Evolutionary conservation across 2,329 filamentous ascomycete genomes (phyloP).

Genomic region (Endoconidiophora polonica): DNA sequence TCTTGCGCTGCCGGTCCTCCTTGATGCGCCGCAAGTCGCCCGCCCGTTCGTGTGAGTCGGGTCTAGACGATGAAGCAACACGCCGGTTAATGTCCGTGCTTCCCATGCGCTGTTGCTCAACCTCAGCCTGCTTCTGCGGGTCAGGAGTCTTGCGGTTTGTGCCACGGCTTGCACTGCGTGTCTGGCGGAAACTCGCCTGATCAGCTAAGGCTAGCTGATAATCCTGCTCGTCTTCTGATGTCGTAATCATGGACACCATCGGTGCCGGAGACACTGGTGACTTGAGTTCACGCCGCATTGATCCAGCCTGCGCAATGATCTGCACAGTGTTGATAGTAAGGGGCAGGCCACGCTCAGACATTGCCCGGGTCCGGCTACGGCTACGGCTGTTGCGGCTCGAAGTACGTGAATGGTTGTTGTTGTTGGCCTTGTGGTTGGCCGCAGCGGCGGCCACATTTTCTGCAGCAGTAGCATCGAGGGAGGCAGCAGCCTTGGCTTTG

Average conservation of each 20-base stretch:
- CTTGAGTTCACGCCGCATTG: slow-evolving; percentile 1
- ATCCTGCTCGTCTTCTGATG: slow-evolving; percentile 51
- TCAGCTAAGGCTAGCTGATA: slow-evolving; percentile 35
- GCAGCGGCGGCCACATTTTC: background rate
- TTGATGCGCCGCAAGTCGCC: slow-evolving; percentile 40
- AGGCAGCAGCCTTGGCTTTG: slow-evolving; percentile 17
- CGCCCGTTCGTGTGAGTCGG: slow-evolving; percentile 29
- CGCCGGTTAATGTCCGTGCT: background rate
- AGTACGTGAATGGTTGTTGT: slow-evolving; percentile 20
- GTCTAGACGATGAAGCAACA: slow-evolving; percentile 18
- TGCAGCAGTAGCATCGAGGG: slow-evolving; percentile 10
- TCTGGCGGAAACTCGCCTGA: slow-evolving; percentile 39
- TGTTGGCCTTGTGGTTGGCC: slow-evolving; percentile 14
- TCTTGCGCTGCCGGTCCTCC: slow-evolving; percentile 47
- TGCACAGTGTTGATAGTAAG: slow-evolving; percentile 38
- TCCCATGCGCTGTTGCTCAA: background rate
- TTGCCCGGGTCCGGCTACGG: slow-evolving; percentile 16
- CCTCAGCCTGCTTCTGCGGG: slow-evolving; percentile 14
- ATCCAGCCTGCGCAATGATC: slow-evolving; percentile 18
- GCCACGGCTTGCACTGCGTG: slow-evolving; percentile 32
- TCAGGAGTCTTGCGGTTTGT: slow-evolving; percentile 18
- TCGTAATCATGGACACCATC: slow-evolving; percentile 39
- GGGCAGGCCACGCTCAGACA: slow-evolving; percentile 29
- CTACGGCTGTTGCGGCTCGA: slow-evolving; percentile 27
- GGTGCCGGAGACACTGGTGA: slow-evolving; percentile 23